Evolutionary conservation across 2,329 filamentous ascomycete species (phyloP), one percentile per base, ranked within the genome.

Genomic region (Alternaria alternata): DNA sequence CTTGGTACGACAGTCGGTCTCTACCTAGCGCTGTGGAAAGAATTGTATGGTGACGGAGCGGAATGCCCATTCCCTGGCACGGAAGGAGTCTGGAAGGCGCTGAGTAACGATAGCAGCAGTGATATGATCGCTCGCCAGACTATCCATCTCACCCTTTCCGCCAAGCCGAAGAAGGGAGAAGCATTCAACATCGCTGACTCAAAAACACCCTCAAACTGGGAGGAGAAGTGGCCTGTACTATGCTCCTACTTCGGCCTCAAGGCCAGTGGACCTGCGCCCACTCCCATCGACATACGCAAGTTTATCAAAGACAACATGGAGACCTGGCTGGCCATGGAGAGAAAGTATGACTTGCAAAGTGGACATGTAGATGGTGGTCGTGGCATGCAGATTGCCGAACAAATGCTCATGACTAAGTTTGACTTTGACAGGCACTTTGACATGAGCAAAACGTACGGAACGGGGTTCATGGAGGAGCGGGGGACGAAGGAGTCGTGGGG

Each of bases 391-490:
- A 78, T 77, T 0, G 82, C 81, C 46, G 80, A 82, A 64, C 76
- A 80, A 59, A 80, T 81, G 48, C 70, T 83, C 52, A 72, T 83
- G 60, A 78, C 77, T 9, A 71, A 76, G 53, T 81, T 82, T 59
- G 79, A 82, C 62, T 81, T 80, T 56, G 81, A 83, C 62, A 72
- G 81, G 42, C 79, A 82, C 42, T 80, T 79, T 61, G 80, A 83
- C 63, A 81, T 83, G 78, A 77, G 62, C 11, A 79, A 80, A 70
- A 76, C 78, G 68, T 80, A 82, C 66, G 74, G 68, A 22, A 76
- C 73, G 7, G 78, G 80, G n/a, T 80, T 82, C 64, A 65, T 52
- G 2, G 81, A 83, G 67, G 80, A 82, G 69, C 74, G 78, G 18
- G 68, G 62, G n/a, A 77, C 79, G 6, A 63, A 63, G 38, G 47